Evolutionary conservation across 306 rosid species (phyloP), one percentile per base, ranked within the genome.

Genomic region (Ammopiptanthus mongolicus): DNA sequence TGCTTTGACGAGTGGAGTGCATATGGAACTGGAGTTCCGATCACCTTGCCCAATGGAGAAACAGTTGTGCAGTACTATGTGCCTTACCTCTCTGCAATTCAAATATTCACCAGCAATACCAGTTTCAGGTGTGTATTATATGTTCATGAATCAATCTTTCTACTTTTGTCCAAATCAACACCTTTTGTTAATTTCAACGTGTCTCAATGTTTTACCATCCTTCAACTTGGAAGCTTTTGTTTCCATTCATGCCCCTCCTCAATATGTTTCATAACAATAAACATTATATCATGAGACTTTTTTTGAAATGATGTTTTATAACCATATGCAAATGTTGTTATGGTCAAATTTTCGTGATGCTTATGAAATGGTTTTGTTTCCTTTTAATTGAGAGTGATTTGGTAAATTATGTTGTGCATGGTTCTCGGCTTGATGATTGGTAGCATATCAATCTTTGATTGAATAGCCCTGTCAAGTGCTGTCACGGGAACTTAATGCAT

Each of bases 81-180:
- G 3, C 99, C 99, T 64, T 96, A 96, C 75, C 99, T 96, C 81
- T 96, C 99, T 25, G 99, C 91, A 21, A 89, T 96, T 71, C 98
- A 96, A 82, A 89, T 92, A 44, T 92, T 83, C 89, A 92, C 97
- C 14, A 86, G 97, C 91, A 85, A 84, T 56, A 51, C 46, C 15
- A 42, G 62, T 83, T 78, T 86, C 84, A 86, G 99, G 99, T 95
- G 31, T 31, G 21, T 75, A 4, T 8, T 25, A 9, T 29, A 8
- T 37, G 52, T 52, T 3, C 19, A 2, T 17, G 25, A 18, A 11
- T 70, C 59, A 70, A 34, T 47, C 2, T 37, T 71, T 55, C 12
- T n/a, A 9, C 10, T 58, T 58, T 47, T 68, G 21, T 21, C 70
- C 57, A 47, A 41, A 50, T 19, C 34, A 23, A 69, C 46, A 36